These are phyloP conservation scores for Leccinum barrowsii DNA, from an alignment of 768 basidiomycete species.

Conservation along the genomic window DNA sequence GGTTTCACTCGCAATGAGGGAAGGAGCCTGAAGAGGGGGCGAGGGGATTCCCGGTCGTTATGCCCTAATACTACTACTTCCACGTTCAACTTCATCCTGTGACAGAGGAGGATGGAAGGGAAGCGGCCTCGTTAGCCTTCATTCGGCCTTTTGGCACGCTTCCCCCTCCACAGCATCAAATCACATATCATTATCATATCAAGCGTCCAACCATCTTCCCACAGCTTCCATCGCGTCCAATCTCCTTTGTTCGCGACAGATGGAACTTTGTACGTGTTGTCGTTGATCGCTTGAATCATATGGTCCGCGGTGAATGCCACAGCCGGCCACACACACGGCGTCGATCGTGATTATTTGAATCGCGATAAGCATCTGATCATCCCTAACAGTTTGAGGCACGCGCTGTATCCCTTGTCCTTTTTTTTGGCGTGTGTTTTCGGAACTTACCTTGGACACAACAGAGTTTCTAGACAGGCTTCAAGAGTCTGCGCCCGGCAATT, in stretches of 20 bases:
- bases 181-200: neutral
- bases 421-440: neutral
- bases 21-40: neutral
- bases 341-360: slow-evolving; percentile 26
- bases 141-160: neutral
- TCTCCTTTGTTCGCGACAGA: slow-evolving; percentile 38
- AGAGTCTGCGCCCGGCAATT: slow-evolving; percentile 12
- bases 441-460: neutral
- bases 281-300: neutral
- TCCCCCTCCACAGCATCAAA: neutral
- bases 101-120: neutral
- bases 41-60: slow-evolving; percentile 10
- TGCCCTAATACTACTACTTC: slow-evolving; percentile 10
- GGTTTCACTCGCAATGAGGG: slow-evolving; percentile 20
- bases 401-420: neutral
- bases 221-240: slow-evolving; percentile 40
- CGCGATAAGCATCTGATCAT: neutral
- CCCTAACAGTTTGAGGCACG: slow-evolving; percentile 24
- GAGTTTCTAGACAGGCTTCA: neutral
- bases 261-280: slow-evolving; percentile 36
- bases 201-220: neutral
- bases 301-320: neutral
- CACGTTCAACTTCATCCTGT: slow-evolving; percentile 5
- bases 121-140: neutral
- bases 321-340: slow-evolving; percentile 4